phyloP scores from a whole-genome alignment of 805 yeast genomes.

The Clavispora fructus region DNA sequence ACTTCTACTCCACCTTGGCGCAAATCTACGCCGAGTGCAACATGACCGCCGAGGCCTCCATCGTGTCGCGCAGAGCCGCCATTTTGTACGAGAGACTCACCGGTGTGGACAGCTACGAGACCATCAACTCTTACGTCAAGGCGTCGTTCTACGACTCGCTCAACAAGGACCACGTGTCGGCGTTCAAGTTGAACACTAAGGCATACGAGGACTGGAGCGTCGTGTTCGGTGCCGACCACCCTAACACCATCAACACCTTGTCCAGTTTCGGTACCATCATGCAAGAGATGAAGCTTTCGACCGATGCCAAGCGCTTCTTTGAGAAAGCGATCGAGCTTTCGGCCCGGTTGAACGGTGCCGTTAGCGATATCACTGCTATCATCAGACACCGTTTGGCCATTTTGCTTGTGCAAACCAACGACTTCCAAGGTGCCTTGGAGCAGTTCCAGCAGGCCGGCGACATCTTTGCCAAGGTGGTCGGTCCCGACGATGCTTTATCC shows the following conservation, averaged over 20 bases:
- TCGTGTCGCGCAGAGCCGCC: constrained; percentile 61
- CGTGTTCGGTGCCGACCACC: constrained; percentile 60
- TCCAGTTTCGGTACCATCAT: constrained; percentile 58
- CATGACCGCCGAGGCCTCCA: constrained; percentile 53
- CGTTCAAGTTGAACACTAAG: constrained; percentile 57
- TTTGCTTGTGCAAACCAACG: constrained; percentile 46
- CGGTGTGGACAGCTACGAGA: constrained; percentile 79
- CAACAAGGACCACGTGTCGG: constrained; percentile 52
- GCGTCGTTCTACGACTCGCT: constrained; percentile 67
- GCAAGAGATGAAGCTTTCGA: constrained; percentile 44
- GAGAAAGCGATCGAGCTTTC: constrained; percentile 50
- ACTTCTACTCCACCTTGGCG: constrained; percentile 60
- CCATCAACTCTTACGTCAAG: constrained; percentile 66
- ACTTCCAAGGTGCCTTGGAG: constrained; percentile 51
- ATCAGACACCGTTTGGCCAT: constrained; percentile 58
- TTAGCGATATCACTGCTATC: constrained; percentile 58
- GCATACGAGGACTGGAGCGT: constrained; percentile 55
- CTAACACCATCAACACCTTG: constrained; percentile 61
- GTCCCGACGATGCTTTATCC: constrained; percentile 63
- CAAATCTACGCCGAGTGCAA: constrained; percentile 60
- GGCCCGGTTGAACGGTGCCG: constrained; percentile 47
- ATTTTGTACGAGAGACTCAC: constrained; percentile 70
- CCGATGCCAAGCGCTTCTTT: constrained; percentile 49
- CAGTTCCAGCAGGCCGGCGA: constrained; percentile 52
- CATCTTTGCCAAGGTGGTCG: constrained; percentile 53